Percentiles rank a stretch among this genome's conserved stretches.
phyloP scores from a whole-genome alignment of 768 basidiomycete species.

The Podaxis sp. region DNA sequence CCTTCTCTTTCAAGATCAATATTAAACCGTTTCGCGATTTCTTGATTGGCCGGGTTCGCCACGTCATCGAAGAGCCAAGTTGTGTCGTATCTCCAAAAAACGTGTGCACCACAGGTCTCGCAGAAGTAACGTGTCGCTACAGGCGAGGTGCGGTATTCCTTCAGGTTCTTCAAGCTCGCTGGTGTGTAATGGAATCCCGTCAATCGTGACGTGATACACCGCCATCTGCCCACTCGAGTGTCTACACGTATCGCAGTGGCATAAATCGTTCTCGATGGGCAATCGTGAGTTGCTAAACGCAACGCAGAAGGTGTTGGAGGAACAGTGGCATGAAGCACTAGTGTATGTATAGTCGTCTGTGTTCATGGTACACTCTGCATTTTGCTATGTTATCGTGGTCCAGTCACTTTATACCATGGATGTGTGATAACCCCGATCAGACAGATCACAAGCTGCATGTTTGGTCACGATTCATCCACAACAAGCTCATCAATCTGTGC shows the following conservation, averaged over 20 bases:
- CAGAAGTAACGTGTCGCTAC: conserved; percentile 24
- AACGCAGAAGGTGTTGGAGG: conserved; percentile 22
- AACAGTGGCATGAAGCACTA: conserved; percentile 25
- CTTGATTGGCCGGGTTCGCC: background rate
- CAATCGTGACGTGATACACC: conserved; percentile 13
- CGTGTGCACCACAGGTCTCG: conserved; percentile 23
- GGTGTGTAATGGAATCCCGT: background rate
- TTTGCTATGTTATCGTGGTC: background rate
- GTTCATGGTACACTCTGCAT: background rate
- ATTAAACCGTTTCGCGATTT: background rate
- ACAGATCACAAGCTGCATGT: too few relatives aligned
- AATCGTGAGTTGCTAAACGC: conserved; percentile 18
- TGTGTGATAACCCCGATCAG: too few relatives aligned
- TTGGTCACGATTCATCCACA: too few relatives aligned
- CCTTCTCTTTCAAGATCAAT: conserved; percentile 7
- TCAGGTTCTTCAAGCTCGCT: conserved; percentile 13
- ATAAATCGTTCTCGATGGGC: conserved; percentile 20
- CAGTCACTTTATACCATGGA: too few relatives aligned
- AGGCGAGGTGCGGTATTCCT: conserved; percentile 19
- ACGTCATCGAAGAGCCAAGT: background rate
- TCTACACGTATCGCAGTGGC: conserved; percentile 27
- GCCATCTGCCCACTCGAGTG: conserved; percentile 25
- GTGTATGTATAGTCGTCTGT: conserved; percentile 14
- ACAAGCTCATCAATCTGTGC: too few relatives aligned
- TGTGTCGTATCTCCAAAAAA: conserved; percentile 14